phyloP scores from a whole-genome alignment of 768 basidiomycete species.

The Pleurotus salmoneostramineus region DNA sequence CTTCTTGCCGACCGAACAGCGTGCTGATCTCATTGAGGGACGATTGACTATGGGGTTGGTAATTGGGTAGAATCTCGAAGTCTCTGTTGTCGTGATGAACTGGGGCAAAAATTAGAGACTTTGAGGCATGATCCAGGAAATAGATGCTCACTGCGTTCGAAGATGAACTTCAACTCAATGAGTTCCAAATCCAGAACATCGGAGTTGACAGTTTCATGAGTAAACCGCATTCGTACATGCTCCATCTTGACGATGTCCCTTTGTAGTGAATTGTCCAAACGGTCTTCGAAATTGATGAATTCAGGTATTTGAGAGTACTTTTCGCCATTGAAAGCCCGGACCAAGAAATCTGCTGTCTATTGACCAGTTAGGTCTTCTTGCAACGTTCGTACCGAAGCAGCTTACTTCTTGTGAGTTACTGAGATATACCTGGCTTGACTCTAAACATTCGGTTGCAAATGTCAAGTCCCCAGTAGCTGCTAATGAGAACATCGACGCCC shows the following conservation, averaged over 20 bases:
- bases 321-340: conserved; percentile 73
- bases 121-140: conserved; percentile 1
- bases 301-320: conserved; percentile 90
- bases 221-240: conserved; percentile 77
- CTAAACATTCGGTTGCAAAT: conserved; percentile 69
- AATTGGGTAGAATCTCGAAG: conserved; percentile 71
- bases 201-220: conserved; percentile 66
- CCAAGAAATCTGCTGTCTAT: conserved; percentile 76
- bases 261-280: conserved; percentile 81
- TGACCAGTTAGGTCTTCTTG: conserved; percentile 5
- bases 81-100: conserved; percentile 88
- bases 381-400: neutral
- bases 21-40: conserved; percentile 66
- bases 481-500: conserved; percentile 76
- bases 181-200: conserved; percentile 81
- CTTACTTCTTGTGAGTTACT: conserved; percentile 76
- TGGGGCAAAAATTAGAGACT: conserved; percentile 19
- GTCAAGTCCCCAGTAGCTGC: conserved; percentile 76
- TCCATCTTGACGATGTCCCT: conserved; percentile 81
- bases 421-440: conserved; percentile 77
- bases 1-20: conserved; percentile 58
- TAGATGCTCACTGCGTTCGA: conserved; percentile 57
- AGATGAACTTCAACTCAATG: conserved; percentile 80
- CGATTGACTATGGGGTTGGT: conserved; percentile 56
- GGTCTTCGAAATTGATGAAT: conserved; percentile 77